Evolutionary conservation across 306 rosid genomes (phyloP), one percentile per base, ranked within the genome.

Genomic region (Cucumis hystrix): DNA sequence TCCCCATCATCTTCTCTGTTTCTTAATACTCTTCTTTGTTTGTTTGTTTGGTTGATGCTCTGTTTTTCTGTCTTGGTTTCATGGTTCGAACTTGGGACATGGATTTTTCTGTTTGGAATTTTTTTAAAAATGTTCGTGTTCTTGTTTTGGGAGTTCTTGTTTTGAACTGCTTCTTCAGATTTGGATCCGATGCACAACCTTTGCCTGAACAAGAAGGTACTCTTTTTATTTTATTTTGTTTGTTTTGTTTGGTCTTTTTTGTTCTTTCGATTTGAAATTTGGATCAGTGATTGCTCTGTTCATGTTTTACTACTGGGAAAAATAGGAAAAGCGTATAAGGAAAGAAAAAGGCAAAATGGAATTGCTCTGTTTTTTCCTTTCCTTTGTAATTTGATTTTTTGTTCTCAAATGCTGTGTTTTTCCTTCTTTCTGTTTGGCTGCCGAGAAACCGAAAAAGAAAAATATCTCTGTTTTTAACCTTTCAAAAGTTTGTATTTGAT

Each of bases 141-240:
- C 74, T 86, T 78, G 67, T 84, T 78, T 64, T 20, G 78, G 75
- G 17, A 73, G 17, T 79, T 82, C 49, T 57, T 83, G 20, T 80
- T 75, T 66, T 88, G 67, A 84, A 77, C 84, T 83, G 72, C 86
- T 79, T 85, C 84, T 21, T 55, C 0, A 45, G 77, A 17, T 88
- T 86, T 74, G 83, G 84, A 68, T 85, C 93, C 74, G 71, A 81
- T 80, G 93, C 97, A 69, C 87, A 88, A 84, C 85, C 79, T 67
- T 20, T 93, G 17, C 91, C 97, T 33, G 74, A 78, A 71, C 81
- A 86, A n/a, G 98, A 93, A 93, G 97, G 98, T 93, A 61, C 75
- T 30, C 13, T 66, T 4, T 8, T 39, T 43, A 41, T 28, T 28
- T 28, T 28, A 33, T 28, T 41, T 41, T 41, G 1, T 7, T 41